phyloP scores from a whole-genome alignment of 2,329 filamentous ascomycete species.

The Colletotrichum sp. region DNA sequence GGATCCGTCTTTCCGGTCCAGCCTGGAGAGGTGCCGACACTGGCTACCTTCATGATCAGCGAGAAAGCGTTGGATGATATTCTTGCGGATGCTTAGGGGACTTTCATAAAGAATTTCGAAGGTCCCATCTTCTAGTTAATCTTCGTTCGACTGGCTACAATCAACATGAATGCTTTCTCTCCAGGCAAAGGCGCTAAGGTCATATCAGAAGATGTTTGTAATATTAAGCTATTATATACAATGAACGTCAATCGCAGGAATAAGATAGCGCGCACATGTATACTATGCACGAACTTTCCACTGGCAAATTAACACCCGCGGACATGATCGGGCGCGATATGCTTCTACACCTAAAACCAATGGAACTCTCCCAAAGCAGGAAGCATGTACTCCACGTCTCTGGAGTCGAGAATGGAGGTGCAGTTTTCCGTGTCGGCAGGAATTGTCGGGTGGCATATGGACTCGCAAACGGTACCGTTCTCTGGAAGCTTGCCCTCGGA shows the following conservation, averaged over 20 bases:
- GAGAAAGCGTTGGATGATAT: slow-evolving; percentile 69
- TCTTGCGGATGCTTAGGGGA: slow-evolving; percentile 3
- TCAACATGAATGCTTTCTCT: rapidly evolving
- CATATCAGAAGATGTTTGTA: background rate
- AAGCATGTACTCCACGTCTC: background rate
- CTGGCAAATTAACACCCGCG: rapidly evolving
- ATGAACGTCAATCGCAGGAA: rapidly evolving
- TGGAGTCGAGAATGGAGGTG: background rate
- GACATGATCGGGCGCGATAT: rapidly evolving
- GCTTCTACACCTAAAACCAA: background rate
- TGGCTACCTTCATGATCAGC: slow-evolving; percentile 61
- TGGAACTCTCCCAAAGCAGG: background rate
- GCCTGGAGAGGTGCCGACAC: slow-evolving; percentile 50
- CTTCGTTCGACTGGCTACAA: rapidly evolving
- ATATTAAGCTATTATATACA: background rate
- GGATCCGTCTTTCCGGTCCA: slow-evolving; percentile 59
- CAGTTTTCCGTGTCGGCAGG: background rate
- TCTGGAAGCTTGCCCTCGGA: background rate
- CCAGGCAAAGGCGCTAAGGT: rapidly evolving
- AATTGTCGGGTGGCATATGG: background rate
- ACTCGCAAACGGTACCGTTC: background rate
- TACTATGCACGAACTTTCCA: rapidly evolving
- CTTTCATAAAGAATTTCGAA: rapidly evolving
- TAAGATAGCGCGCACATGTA: background rate
- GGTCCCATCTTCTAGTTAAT: rapidly evolving